Conservation (phyloP, 1,284 basidiomycete genomes). For the Sphaerobolus stellatus region DNA sequence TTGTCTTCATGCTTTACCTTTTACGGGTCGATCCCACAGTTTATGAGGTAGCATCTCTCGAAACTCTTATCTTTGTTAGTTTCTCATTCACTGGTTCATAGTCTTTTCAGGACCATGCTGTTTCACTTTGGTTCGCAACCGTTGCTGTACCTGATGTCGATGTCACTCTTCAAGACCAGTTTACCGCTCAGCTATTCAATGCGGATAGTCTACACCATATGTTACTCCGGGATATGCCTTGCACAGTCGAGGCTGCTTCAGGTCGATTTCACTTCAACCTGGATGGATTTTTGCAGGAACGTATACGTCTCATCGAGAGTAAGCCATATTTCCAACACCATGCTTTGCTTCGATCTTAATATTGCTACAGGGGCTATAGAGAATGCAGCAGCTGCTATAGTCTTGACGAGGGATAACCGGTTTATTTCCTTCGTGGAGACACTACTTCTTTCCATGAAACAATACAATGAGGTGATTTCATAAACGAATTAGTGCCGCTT, state of each 20-base stretch:
- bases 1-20: constrained; percentile 69
- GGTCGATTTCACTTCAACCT: constrained; percentile 26
- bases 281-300: constrained; percentile 22
- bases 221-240: constrained; percentile 40
- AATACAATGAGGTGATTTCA: constrained; percentile 5
- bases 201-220: constrained; percentile 54
- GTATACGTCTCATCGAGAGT: constrained; percentile 27
- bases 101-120: constrained; percentile 52
- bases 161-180: constrained; percentile 64
- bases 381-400: constrained; percentile 4
- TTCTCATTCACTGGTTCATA: constrained; percentile 25
- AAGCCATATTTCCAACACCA: too few species aligned
- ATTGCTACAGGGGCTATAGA: background rate
- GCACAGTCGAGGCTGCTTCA: constrained; percentile 8
- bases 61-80: constrained; percentile 2
- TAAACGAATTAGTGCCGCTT: background rate
- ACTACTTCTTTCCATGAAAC: background rate
- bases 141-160: constrained; percentile 48
- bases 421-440: constrained; percentile 3
- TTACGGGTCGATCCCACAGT: constrained; percentile 62
- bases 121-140: constrained; percentile 49
- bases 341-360: background rate
- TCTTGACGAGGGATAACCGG: background rate
- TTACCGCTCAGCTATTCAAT: constrained; percentile 49
- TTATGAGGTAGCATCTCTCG: constrained; percentile 47